Evolutionary conservation across 306 rosid genomes (phyloP), one percentile per base, ranked within the genome.

Genomic region (Lathyrus oleraceus): DNA sequence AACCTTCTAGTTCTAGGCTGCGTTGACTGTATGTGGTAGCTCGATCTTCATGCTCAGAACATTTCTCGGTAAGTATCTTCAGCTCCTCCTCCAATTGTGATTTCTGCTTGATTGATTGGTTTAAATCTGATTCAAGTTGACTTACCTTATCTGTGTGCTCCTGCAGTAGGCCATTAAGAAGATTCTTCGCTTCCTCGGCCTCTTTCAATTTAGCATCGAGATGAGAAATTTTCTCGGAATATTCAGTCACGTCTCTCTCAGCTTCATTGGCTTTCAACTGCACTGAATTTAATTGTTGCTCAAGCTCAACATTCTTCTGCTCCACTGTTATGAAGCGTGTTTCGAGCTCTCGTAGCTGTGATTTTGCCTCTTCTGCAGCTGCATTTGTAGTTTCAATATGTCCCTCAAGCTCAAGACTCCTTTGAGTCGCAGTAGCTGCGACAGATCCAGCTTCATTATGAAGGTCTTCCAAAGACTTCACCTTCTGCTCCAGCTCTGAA

Each of bases 1-100:
- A 79, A 84, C 85, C 98, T 90, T 94, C 97, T n/a, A 95, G 92
- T 81, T 91, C 96, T 12, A 82, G 65, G 81, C 94, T 85, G 43
- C 89, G 87, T 69, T 87, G 86, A 69, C 85, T 94, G 74, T 75
- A 80, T 83, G 78, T 77, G 67, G 70, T 77, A 15, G 92, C 95
- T 54, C 84, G 87, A 28, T 84, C 98, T 76, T 88, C 98, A 60
- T 90, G 95, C 78, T 94, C 96, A 0, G 84, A 8, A 72, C 89
- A 87, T 77, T 85, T 94, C 13, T 44, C 81, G 0, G 57, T 59
- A 78, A 79, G 64, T 69, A 51, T 72, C 86, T 84, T 90, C 84
- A 88, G 82, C 81, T 94, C 87, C 82, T 81, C 91, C 81, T 85
- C 89, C 35, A 94, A 91, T 77, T 84, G 74, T 2, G 82, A 81